Base-by-base conservation (phyloP, 2,329 filamentous ascomycete species). In the Dothistroma septosporum region DNA sequence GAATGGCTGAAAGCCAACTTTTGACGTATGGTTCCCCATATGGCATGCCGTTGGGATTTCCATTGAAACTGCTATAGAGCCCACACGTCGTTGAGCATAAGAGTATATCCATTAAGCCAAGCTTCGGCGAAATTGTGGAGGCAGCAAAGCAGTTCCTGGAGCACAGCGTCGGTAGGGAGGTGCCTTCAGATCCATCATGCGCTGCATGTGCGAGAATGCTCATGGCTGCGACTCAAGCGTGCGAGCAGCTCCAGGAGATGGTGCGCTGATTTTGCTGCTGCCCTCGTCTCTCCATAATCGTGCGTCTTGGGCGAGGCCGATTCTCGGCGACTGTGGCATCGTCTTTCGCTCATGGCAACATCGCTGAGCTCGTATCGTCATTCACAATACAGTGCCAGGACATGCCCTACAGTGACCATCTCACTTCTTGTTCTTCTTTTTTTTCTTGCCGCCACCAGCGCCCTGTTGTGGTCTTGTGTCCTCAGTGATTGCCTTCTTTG, bases 351-450 rank as follows among this genome's bases (percentile, higher is more conserved):
- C 41, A 44, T 16, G 14, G 41, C 41, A 19, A 37, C 33, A 16
- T 37, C 10, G 33, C n/a, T 44, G 16, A 19, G n/a, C 41, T 44
- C n/a, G 8, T 44, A 2, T 14, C n/a, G 14, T n/a, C 16, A 44
- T 19, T 44, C 41, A 28, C 41, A 19, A 21, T 10, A 28, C 19
- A 19, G 46, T 48, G 47, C 47, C 12, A 16, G 47, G 9, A 11
- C 16, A 5, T 24, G 6, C 14, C n/a, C 14, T 19, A n/a, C 8
- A n/a, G 9, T n/a, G 41, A 9, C 41, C 8, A 16, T 16, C 24
- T 73, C 69, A 80, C 75, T 79, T 80, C 75, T 81, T 81, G 54
- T 59, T 63, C 59, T 66, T 68, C 59, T 80, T 80, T 67, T 80
- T 81, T 72, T 80, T 81, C 72, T 80, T 80, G 46, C 73, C 73